Percentiles rank a stretch among this genome's conserved stretches.
phyloP scores from a whole-genome alignment of 306 rosid genomes.

The Sechiopsis laciniata region DNA sequence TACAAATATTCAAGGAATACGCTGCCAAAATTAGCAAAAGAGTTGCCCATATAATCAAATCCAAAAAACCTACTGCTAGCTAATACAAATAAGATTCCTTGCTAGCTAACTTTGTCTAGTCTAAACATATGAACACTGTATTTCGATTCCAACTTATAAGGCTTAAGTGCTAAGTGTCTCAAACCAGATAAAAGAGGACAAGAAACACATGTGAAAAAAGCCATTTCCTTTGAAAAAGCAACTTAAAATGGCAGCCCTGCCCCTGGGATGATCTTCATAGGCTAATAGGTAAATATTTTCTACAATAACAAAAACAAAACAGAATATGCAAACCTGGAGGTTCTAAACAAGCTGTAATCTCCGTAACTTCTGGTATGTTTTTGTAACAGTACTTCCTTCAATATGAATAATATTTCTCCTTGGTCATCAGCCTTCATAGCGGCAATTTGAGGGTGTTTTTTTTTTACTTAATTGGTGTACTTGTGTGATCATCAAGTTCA shows the following conservation, averaged over 20 bases:
- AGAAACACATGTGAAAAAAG: constrained; percentile 7
- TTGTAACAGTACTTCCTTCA: constrained; percentile 8
- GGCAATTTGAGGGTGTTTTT: background rate
- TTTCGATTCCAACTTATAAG: background rate
- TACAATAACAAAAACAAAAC: background rate
- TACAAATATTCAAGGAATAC: no score
- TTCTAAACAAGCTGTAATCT: constrained; percentile 4
- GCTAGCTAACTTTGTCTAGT: background rate
- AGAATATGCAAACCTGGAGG: constrained; percentile 7
- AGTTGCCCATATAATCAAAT: constrained; percentile 5
- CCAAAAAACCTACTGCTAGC: background rate
- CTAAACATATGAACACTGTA: background rate
- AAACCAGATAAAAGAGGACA: background rate
- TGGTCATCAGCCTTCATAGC: background rate
- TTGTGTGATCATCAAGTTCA: constrained; percentile 7
- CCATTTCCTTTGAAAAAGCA: background rate
- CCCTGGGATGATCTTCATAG: constrained; percentile 10
- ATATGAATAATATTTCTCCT: background rate
- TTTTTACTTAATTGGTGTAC: background rate
- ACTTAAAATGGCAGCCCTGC: constrained; percentile 3
- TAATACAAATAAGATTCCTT: background rate
- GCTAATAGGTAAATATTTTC: background rate
- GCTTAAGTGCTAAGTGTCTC: background rate
- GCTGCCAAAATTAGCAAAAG: background rate
- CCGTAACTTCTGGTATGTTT: background rate